These are phyloP conservation scores for Beauveria varroae DNA, from an alignment of 2,329 filamentous ascomycete genomes.

Conservation along the genomic window DNA sequence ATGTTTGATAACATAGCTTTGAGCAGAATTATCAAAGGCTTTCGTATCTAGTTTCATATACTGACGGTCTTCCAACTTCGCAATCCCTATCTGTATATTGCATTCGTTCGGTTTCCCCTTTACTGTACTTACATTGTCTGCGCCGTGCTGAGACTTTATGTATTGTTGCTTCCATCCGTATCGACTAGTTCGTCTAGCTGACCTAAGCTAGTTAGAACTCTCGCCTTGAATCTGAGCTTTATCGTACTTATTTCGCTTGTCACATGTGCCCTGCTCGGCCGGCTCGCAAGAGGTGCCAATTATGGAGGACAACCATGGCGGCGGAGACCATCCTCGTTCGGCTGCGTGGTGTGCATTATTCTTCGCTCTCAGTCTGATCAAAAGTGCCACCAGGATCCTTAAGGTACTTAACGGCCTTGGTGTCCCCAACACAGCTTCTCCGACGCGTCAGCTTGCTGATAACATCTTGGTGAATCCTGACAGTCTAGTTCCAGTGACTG, in stretches of 20 bases:
- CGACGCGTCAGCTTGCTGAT: too few relatives aligned
- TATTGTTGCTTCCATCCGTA: too few relatives aligned
- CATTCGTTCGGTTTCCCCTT: neutral
- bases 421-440: neutral
- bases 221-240: too few relatives aligned
- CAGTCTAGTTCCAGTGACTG: neutral
- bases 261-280: too few relatives aligned
- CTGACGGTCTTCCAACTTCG: too few relatives aligned
- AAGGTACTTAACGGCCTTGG: neutral
- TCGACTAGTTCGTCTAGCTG: too few relatives aligned
- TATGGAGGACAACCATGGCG: neutral
- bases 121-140: neutral
- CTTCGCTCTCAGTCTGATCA: neutral
- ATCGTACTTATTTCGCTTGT: too few relatives aligned
- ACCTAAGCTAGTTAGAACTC: too few relatives aligned
- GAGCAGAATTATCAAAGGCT: neutral
- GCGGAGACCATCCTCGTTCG: neutral
- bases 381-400: neutral
- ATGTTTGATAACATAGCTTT: conserved; percentile 8
- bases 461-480: neutral
- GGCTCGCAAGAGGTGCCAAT: too few relatives aligned
- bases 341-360: neutral
- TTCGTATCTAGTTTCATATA: neutral
- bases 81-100: too few relatives aligned
- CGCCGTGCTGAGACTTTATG: neutral